phyloP scores from a whole-genome alignment of 306 rosid species.

The Malus domestica region DNA sequence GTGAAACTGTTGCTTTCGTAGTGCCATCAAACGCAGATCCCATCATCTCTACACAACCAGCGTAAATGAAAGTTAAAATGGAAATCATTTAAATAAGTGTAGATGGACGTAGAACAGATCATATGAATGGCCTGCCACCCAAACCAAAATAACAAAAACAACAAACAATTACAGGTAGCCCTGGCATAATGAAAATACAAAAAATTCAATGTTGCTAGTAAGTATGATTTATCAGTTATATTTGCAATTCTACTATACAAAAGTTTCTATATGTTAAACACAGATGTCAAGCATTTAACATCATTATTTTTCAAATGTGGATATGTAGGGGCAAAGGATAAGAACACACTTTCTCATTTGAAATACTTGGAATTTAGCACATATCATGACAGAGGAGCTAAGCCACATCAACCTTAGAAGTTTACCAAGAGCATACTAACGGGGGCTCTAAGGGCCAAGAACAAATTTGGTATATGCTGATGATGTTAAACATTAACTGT shows the following conservation, averaged over 20 bases:
- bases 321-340: background rate
- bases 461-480: no score
- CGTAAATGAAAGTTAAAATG: slow-evolving; percentile 3
- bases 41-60: slow-evolving; percentile 52
- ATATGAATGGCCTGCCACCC: background rate
- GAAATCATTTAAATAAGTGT: background rate
- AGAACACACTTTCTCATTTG: background rate
- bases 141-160: background rate
- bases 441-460: no score
- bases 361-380: no score
- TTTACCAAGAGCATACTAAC: no score
- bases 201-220: background rate
- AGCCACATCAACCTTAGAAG: no score
- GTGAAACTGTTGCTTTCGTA: slow-evolving; percentile 15
- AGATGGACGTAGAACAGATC: background rate
- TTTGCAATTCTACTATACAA: background rate
- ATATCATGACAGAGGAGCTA: no score
- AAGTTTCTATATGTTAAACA: background rate
- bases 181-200: background rate
- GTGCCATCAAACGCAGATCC: slow-evolving; percentile 34
- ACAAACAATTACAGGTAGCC: background rate
- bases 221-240: background rate
- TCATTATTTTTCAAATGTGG: background rate
- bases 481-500: background rate
- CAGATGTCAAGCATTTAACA: background rate